phyloP scores from a whole-genome alignment of 2,329 filamentous ascomycete species.

The Cladosporium sphaerospermum region DNA sequence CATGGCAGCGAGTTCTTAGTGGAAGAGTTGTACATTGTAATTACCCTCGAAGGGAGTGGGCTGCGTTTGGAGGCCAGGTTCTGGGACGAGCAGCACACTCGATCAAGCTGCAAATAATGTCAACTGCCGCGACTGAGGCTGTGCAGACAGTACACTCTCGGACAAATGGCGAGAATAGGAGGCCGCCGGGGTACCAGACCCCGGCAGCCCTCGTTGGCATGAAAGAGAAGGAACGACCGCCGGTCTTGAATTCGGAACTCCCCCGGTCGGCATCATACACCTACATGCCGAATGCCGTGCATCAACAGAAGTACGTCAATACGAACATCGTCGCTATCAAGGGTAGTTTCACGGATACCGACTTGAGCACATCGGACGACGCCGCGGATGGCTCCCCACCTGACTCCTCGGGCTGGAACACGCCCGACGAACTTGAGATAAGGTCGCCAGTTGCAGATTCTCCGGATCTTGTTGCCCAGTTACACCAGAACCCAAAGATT shows the following conservation, averaged over 20 bases:
- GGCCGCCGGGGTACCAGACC: constrained; percentile 6
- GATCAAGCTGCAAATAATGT: background rate
- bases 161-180: constrained; percentile 7
- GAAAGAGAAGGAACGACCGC: constrained; percentile 9
- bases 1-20: constrained; percentile 5
- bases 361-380: constrained; percentile 32
- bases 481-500: constrained; percentile 28
- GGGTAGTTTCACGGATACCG: constrained; percentile 45
- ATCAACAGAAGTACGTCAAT: constrained; percentile 20
- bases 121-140: constrained; percentile 4
- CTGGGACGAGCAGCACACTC: background rate
- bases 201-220: constrained; percentile 8
- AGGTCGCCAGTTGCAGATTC: constrained; percentile 26
- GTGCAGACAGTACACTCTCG: constrained; percentile 6
- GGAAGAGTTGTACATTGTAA: constrained; percentile 6
- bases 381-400: constrained; percentile 22
- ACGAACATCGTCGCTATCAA: constrained; percentile 36
- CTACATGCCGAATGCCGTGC: constrained; percentile 41
- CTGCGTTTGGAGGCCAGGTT: background rate
- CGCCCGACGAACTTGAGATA: constrained; percentile 31
- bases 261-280: constrained; percentile 55
- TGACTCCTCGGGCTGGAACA: constrained; percentile 41
- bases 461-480: constrained; percentile 25
- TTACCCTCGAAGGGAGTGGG: background rate
- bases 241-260: constrained; percentile 25